Evolutionary conservation across 2,329 filamentous ascomycete species (phyloP).

Genomic region (Nigrospora oryzae): DNA sequence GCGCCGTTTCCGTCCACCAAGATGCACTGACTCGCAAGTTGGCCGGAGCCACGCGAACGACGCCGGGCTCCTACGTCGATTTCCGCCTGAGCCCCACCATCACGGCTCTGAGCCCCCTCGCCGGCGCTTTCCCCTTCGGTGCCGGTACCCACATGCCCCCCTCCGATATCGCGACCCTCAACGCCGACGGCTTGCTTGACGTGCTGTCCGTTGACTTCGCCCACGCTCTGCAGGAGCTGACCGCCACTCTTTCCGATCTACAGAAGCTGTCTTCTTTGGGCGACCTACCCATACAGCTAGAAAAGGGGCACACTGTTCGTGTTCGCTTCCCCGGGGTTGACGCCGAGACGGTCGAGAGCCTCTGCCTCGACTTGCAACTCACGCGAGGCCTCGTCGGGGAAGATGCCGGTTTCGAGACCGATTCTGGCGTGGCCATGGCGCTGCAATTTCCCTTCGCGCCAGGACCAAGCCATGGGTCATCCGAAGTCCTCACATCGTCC

Average conservation of each 20-base stretch:
- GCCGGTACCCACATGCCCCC: slow-evolving; percentile 29
- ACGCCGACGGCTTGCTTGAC: slow-evolving; percentile 77
- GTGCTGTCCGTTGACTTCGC: slow-evolving; percentile 83
- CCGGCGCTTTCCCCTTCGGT: slow-evolving; percentile 40
- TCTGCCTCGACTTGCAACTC: slow-evolving; percentile 84
- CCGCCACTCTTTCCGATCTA: slow-evolving; percentile 71
- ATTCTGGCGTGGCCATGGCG: slow-evolving; percentile 62
- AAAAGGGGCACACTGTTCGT: slow-evolving; percentile 58
- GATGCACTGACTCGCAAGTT: slow-evolving; percentile 65
- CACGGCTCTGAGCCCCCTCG: slow-evolving; percentile 73
- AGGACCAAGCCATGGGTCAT: slow-evolving; percentile 18
- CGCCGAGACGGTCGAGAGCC: slow-evolving; percentile 65
- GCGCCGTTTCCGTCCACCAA: slow-evolving; percentile 65
- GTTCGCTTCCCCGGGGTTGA: slow-evolving; percentile 91
- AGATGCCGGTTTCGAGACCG: slow-evolving; percentile 63
- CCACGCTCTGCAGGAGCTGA: slow-evolving; percentile 75
- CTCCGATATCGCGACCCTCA: slow-evolving; percentile 52
- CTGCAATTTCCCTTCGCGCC: slow-evolving; percentile 84
- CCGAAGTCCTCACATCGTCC: slow-evolving; percentile 31
- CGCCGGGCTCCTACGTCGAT: slow-evolving; percentile 76
- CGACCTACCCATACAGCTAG: slow-evolving; percentile 72
- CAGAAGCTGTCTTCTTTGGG: slow-evolving; percentile 69
- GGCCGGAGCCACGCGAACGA: slow-evolving; percentile 42
- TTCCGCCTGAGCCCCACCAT: slow-evolving; percentile 84
- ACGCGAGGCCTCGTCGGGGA: slow-evolving; percentile 70